Conservation (phyloP, 2,329 filamentous ascomycete species). For the Pyrenochaeta sp. region DNA sequence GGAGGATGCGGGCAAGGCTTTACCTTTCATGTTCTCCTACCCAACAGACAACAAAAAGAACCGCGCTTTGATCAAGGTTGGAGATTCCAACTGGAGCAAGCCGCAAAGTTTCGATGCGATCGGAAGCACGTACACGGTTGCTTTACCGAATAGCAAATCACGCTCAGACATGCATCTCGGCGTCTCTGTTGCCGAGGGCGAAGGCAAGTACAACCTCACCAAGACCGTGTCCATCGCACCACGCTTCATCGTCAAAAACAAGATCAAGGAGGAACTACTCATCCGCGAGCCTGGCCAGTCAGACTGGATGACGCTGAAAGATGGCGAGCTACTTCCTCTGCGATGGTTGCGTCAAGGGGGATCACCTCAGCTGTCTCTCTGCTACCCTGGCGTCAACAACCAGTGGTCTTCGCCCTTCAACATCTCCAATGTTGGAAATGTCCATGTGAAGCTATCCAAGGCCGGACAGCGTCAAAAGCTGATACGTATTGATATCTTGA, state of each 20-base stretch:
- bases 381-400: slow-evolving; percentile 93
- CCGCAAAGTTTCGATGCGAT: slow-evolving; percentile 98
- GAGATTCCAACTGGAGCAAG: slow-evolving; percentile 94
- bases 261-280: slow-evolving; percentile 85
- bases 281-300: slow-evolving; percentile 93
- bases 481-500: slow-evolving; percentile 84
- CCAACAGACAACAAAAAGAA: slow-evolving; percentile 89
- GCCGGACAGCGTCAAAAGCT: slow-evolving; percentile 88
- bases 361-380: slow-evolving; percentile 89
- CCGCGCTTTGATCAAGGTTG: slow-evolving; percentile 84
- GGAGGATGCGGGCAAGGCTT: slow-evolving; percentile 73
- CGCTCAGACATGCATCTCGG: slow-evolving; percentile 89
- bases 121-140: slow-evolving; percentile 88
- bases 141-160: slow-evolving; percentile 75
- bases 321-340: slow-evolving; percentile 82
- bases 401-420: slow-evolving; percentile 99
- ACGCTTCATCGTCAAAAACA: slow-evolving; percentile 93
- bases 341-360: slow-evolving; percentile 86
- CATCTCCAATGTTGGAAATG: slow-evolving; percentile 91
- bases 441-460: slow-evolving; percentile 93
- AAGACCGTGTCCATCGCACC: slow-evolving; percentile 94
- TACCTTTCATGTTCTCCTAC: slow-evolving; percentile 97
- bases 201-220: slow-evolving; percentile 97
- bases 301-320: slow-evolving; percentile 78
- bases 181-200: slow-evolving; percentile 85